phyloP scores from a whole-genome alignment of 768 basidiomycete genomes.

The Boletus sp. region DNA sequence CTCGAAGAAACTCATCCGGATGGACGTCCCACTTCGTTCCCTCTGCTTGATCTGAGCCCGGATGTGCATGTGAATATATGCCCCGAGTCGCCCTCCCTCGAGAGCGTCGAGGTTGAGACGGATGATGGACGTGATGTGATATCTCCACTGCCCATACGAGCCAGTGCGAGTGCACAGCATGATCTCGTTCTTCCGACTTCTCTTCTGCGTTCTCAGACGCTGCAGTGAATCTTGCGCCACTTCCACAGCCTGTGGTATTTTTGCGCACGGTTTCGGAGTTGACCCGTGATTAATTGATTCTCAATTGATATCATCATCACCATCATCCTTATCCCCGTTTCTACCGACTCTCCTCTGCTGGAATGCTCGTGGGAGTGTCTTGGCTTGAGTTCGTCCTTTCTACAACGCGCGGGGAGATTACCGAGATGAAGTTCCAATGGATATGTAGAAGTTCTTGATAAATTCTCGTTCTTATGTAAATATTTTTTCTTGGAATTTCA shows the following conservation, averaged over 20 bases:
- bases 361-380: conserved; percentile 21
- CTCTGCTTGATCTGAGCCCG: no score
- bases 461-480: background rate
- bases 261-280: conserved; percentile 28
- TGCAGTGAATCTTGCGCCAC: background rate
- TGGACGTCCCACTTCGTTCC: no score
- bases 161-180: no score
- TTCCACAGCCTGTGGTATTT: conserved; percentile 16
- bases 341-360: background rate
- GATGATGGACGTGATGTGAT: no score
- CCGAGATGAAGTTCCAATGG: background rate
- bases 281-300: conserved; percentile 11
- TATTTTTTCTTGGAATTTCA: background rate
- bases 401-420: conserved; percentile 6
- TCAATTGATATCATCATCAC: background rate
- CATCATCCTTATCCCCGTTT: background rate
- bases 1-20: no score
- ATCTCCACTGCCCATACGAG: no score
- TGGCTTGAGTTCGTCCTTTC: conserved; percentile 19
- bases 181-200: conserved; percentile 41
- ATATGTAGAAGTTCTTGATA: background rate
- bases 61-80: no score
- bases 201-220: conserved; percentile 45
- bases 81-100: no score
- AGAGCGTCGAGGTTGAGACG: no score